Conservation (phyloP, 2,329 filamentous ascomycete species). For the Microdochium bolleyi region DNA sequence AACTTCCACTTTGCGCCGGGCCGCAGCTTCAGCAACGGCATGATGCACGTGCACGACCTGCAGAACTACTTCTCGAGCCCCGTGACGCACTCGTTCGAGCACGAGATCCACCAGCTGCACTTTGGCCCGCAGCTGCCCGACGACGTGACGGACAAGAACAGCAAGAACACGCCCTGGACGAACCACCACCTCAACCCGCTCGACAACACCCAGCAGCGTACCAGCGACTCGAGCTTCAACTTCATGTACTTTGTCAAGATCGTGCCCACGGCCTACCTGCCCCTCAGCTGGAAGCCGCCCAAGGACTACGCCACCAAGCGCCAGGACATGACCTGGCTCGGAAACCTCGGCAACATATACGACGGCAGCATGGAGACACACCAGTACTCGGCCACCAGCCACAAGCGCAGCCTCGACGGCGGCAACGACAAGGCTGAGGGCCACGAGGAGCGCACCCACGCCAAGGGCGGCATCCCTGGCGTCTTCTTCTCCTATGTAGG, state of each 20-base stretch:
- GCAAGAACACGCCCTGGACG: slow-evolving; percentile 58
- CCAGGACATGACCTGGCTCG: slow-evolving; percentile 41
- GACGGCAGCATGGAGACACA: slow-evolving; percentile 91
- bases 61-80: slow-evolving; percentile 85
- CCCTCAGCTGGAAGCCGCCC: slow-evolving; percentile 67
- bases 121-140: slow-evolving; percentile 90
- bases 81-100: slow-evolving; percentile 77
- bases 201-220: slow-evolving; percentile 70
- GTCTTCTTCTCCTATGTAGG: slow-evolving; percentile 97
- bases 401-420: slow-evolving; percentile 80
- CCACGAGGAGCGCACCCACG: slow-evolving; percentile 86
- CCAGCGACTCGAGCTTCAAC: slow-evolving; percentile 79
- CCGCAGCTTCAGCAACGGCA: slow-evolving; percentile 90
- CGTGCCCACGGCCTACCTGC: slow-evolving; percentile 89
- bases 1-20: slow-evolving; percentile 98
- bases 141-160: slow-evolving; percentile 49
- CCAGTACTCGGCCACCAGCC: slow-evolving; percentile 96
- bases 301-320: slow-evolving; percentile 12
- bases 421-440: slow-evolving; percentile 81
- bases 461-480: slow-evolving; percentile 84
- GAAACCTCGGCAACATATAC: slow-evolving; percentile 55
- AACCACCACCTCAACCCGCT: slow-evolving; percentile 91
- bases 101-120: slow-evolving; percentile 79
- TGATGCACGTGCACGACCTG: slow-evolving; percentile 95
- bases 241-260: slow-evolving; percentile 99